Evolutionary conservation across 2,329 filamentous ascomycete species (phyloP).

Genomic region (Phialophora expanda): DNA sequence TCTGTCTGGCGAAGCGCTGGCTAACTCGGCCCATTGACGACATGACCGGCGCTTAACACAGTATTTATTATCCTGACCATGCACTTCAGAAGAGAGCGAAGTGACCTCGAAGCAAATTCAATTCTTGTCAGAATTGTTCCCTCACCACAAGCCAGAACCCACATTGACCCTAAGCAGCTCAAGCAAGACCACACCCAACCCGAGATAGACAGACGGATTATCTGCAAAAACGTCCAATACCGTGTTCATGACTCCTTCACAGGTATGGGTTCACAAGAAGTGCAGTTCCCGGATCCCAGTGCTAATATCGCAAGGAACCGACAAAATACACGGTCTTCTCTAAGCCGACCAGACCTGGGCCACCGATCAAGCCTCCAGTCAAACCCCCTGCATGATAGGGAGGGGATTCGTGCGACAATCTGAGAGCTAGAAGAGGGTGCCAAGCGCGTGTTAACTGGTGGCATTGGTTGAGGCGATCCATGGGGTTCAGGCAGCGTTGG

Average conservation of each 20-base stretch:
- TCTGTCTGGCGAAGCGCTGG: too few species aligned
- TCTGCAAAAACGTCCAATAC: not conserved
- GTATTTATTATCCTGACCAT: not conserved
- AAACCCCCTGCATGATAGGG: too few species aligned
- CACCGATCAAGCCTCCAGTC: too few species aligned
- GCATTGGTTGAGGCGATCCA: too few species aligned
- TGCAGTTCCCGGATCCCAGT: not conserved
- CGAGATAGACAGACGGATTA: too few species aligned
- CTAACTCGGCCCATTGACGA: too few species aligned
- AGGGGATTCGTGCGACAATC: too few species aligned
- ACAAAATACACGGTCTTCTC: not conserved
- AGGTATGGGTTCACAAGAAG: not conserved
- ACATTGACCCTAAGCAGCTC: not conserved
- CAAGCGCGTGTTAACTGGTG: too few species aligned
- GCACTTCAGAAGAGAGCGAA: not conserved
- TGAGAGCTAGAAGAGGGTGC: too few species aligned
- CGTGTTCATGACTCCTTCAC: not conserved
- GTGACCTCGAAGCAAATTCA: not conserved
- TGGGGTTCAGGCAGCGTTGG: too few species aligned
- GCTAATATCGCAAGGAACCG: not conserved
- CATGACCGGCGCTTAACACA: too few species aligned
- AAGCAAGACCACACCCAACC: not conserved
- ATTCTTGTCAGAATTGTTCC: not conserved
- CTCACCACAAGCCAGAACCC: not conserved
- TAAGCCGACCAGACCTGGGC: not conserved